A percentile compares a stretch with the other conserved stretches of the same genome.
Evolutionary conservation across 2,329 filamentous ascomycete genomes (phyloP).

Genomic region (Stagonosporopsis chrysanthemi): DNA sequence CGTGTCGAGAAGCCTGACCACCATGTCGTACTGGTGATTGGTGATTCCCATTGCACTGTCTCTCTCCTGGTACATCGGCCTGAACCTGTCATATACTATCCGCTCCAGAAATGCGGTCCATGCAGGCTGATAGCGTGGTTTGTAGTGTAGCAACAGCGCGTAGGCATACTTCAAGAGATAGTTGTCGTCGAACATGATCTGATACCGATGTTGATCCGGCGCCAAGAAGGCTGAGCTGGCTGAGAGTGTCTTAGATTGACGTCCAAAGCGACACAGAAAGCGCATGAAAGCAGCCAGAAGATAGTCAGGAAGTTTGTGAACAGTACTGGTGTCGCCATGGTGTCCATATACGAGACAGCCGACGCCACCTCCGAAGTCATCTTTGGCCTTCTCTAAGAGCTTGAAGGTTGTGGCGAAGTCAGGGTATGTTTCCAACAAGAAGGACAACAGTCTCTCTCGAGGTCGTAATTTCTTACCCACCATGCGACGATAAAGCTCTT

Average conservation of each 20-base stretch:
- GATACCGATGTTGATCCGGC: constrained; percentile 26
- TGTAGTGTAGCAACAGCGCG: constrained; percentile 33
- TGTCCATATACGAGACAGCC: constrained; percentile 31
- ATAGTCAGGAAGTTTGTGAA: constrained; percentile 30
- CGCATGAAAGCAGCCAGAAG: constrained; percentile 41
- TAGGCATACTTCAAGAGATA: constrained; percentile 45
- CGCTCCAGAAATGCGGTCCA: constrained; percentile 43
- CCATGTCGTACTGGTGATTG: constrained; percentile 31
- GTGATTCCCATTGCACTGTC: constrained; percentile 16
- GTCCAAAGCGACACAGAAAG: constrained; percentile 43
- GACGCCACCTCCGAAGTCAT: constrained; percentile 32
- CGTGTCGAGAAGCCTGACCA: constrained; percentile 33
- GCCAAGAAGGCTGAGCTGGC: constrained; percentile 14
- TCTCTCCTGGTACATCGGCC: neutral
- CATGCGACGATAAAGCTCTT: constrained; percentile 69
- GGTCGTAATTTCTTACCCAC: constrained; percentile 58
- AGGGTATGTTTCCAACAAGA: constrained; percentile 58
- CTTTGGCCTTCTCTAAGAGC: constrained; percentile 29
- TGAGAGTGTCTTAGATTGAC: constrained; percentile 20
- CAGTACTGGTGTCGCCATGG: constrained; percentile 15
- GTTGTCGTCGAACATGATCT: constrained; percentile 28
- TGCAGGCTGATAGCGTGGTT: constrained; percentile 36
- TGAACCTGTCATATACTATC: constrained; percentile 23
- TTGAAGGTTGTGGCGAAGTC: constrained; percentile 30
- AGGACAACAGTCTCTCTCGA: constrained; percentile 59